phyloP scores from a whole-genome alignment of 2,329 filamentous ascomycete genomes.

The Penicillium frequentans region DNA sequence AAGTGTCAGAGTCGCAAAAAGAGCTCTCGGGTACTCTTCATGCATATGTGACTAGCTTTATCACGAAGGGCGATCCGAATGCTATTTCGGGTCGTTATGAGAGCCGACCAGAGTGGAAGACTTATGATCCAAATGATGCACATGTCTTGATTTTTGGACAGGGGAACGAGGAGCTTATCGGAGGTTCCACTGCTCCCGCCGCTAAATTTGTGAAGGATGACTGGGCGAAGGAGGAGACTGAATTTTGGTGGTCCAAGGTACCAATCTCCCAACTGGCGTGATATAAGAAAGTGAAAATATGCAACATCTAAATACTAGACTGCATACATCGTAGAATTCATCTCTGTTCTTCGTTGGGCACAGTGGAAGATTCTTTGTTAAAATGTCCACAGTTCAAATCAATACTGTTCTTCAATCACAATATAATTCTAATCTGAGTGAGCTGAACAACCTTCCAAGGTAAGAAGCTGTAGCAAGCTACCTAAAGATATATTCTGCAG shows the following conservation, averaged over 20 bases:
- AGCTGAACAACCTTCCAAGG: background rate
- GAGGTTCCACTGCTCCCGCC: conserved; percentile 40
- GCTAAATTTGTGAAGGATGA: conserved; percentile 43
- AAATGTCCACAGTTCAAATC: too few species aligned
- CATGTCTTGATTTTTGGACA: conserved; percentile 49
- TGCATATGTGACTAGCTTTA: conserved; percentile 52
- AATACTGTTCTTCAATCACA: too few species aligned
- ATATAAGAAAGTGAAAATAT: background rate
- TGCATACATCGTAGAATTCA: background rate
- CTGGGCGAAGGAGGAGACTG: conserved; percentile 47
- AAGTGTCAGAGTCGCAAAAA: conserved; percentile 41
- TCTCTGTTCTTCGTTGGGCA: background rate
- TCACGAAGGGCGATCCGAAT: conserved; percentile 50
- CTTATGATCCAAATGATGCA: conserved; percentile 30
- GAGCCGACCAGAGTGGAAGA: conserved; percentile 38
- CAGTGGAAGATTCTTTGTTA: too few species aligned
- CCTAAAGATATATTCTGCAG: background rate
- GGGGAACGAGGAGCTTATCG: conserved; percentile 51
- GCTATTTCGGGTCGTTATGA: conserved; percentile 26
- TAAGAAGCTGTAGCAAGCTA: background rate
- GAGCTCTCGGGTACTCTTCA: conserved; percentile 46
- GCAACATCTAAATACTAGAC: background rate
- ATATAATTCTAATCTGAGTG: background rate
- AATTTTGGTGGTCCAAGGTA: conserved; percentile 47
- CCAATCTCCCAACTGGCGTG: conserved; percentile 28